Evolutionary conservation across 257 asterid genomes (phyloP), one percentile per base, ranked within the genome.

Genomic region (Parsonsia alboflavescens): DNA sequence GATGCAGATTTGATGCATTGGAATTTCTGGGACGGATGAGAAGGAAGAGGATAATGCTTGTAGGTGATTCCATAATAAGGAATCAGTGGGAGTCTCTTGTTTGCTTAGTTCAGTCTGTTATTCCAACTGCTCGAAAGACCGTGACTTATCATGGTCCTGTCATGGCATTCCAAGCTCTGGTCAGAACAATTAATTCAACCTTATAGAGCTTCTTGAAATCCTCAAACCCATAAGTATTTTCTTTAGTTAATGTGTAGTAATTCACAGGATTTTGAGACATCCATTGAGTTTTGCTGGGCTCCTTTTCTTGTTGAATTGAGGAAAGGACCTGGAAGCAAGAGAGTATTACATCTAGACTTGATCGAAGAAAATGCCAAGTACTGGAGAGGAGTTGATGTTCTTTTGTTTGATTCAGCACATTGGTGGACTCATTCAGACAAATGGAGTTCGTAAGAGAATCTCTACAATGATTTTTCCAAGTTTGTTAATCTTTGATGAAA

Each of bases 71-170:
- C 63, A 93, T 93, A 76, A 80, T 88, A 92, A 86, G 98, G 83
- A 93, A 93, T 76, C 98, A 93, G 67, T 93, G 98, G 98, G 98
- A 91, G 74, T 93, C 98, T 72, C 96, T 91, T 2, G 97, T 93
- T 12, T 93, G 98, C 76, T 79, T 93, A 76, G 85, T 91, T 69
- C 96, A 93, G 42, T 91, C 98, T 21, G 97, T 91, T 1, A 80
- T 91, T 54, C 96, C 98, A 2, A 80, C 84, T 36, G 83, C 88
- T 19, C 67, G 96, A 62, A 93, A 93, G 74, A 87, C 91, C 0
- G 88, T 91, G 59, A 85, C 91, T 70, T 89, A 89, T 82, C 88
- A 84, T 52, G 98, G 98, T 15, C 92, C 98, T 17, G 85, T 93
- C 10, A 91, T 93, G 96, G 85, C 92, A 50, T 93, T 91, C 81